phyloP scores from a whole-genome alignment of 305 asterid genomes.

The Lippia alba region DNA sequence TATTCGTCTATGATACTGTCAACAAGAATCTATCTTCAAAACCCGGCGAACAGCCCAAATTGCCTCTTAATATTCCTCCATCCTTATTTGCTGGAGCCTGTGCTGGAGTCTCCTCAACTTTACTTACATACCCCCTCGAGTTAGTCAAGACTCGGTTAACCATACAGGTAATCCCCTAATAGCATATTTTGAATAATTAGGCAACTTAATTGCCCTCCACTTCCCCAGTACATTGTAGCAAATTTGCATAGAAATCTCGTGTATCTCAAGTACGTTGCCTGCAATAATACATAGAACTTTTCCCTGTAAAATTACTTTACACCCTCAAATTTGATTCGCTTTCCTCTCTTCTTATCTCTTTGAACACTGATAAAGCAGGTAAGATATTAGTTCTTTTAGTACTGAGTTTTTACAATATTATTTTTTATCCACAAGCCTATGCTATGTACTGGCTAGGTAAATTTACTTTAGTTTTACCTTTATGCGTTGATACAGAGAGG shows the following conservation, averaged over 20 bases:
- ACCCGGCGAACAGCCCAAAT: conserved; percentile 70
- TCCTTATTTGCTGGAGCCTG: conserved; percentile 94
- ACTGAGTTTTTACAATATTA: too few relatives aligned
- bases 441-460: not conserved
- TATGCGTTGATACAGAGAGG: conserved; percentile 58
- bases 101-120: conserved; percentile 96
- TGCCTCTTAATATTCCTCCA: conserved; percentile 83
- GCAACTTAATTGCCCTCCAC: too few relatives aligned
- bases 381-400: too few relatives aligned
- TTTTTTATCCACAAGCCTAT: too few relatives aligned
- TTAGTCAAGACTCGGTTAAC: conserved; percentile 94
- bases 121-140: conserved; percentile 94
- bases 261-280: too few relatives aligned
- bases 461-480: not conserved
- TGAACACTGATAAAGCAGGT: too few relatives aligned
- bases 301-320: too few relatives aligned
- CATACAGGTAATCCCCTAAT: conserved; percentile 63
- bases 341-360: too few relatives aligned
- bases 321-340: too few relatives aligned
- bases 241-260: not conserved
- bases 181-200: too few relatives aligned
- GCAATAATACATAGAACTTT: too few relatives aligned
- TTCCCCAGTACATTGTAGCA: not conserved
- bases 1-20: conserved; percentile 88
- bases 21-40: conserved; percentile 86